Percentiles rank a stretch among this genome's conserved stretches.
Conservation (phyloP, 2,329 filamentous ascomycete genomes). For the Lasiodiplodia theobromae region DNA sequence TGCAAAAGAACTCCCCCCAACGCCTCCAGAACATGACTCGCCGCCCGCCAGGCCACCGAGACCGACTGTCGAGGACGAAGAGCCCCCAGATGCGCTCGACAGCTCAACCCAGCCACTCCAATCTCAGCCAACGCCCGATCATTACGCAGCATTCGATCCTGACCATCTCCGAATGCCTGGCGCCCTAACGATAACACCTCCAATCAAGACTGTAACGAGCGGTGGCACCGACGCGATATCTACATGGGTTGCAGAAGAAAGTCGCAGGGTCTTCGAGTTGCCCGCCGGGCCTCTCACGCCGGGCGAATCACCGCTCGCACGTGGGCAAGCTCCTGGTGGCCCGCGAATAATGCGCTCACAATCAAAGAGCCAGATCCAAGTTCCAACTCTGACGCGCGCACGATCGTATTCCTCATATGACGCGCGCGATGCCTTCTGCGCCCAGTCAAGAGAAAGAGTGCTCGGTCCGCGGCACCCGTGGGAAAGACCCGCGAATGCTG, state of each 20-base stretch:
- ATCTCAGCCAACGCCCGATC: constrained; percentile 6
- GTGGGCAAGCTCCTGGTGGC: neutral
- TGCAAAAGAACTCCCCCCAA: constrained; percentile 3
- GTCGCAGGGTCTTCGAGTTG: constrained; percentile 19
- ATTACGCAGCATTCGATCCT: constrained; percentile 26
- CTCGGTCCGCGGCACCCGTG: neutral
- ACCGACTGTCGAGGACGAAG: constrained; percentile 8
- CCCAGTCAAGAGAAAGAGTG: constrained; percentile 1
- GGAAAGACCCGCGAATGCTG: neutral
- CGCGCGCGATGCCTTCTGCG: neutral
- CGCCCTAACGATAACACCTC: constrained; percentile 12
- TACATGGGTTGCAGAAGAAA: constrained; percentile 9
- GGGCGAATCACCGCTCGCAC: neutral
- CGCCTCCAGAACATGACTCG: neutral
- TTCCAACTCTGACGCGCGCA: neutral
- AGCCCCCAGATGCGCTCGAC: constrained; percentile 16
- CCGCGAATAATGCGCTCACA: neutral
- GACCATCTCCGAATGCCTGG: constrained; percentile 24
- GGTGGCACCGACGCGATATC: constrained; percentile 16
- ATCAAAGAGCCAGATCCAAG: neutral
- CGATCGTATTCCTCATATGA: neutral
- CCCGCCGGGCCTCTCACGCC: constrained; percentile 16
- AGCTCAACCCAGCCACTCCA: constrained; percentile 5
- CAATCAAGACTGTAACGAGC: constrained; percentile 17
- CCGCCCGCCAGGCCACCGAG: neutral